These are phyloP conservation scores for Articulospora tetracladia DNA, from an alignment of 495 filamentous ascomycete genomes.

Conservation along the genomic window DNA sequence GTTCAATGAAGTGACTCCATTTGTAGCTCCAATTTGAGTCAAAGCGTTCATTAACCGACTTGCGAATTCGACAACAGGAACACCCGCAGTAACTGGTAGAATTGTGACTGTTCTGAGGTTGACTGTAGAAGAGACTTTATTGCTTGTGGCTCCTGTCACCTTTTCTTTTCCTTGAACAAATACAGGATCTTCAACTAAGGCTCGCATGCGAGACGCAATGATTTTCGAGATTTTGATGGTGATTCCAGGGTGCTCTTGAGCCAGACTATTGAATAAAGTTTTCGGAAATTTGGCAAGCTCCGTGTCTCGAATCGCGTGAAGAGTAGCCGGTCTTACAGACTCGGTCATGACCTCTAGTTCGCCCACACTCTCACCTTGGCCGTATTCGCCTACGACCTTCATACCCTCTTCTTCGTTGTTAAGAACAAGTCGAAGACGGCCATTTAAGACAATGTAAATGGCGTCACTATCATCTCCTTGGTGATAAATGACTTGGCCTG, in stretches of 20 bases:
- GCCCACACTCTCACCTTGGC: slow-evolving; percentile 95
- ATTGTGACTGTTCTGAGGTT: slow-evolving; percentile 93
- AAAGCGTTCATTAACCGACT: slow-evolving; percentile 83
- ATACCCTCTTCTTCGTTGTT: slow-evolving; percentile 78
- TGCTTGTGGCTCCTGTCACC: slow-evolving; percentile 49
- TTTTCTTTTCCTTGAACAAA: slow-evolving; percentile 54
- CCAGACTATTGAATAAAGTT: slow-evolving; percentile 94
- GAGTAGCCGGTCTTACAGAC: slow-evolving; percentile 77
- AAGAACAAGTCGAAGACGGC: slow-evolving; percentile 74
- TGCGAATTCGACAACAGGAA: slow-evolving; percentile 94
- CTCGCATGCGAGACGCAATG: slow-evolving; percentile 91
- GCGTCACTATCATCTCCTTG: slow-evolving; percentile 96
- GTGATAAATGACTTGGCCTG: slow-evolving; percentile 90
- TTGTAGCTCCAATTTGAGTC: slow-evolving; percentile 79
- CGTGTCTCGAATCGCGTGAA: slow-evolving; percentile 95
- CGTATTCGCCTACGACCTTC: slow-evolving; percentile 87
- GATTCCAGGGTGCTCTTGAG: slow-evolving; percentile 94
- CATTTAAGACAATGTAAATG: slow-evolving; percentile 96
- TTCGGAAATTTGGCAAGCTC: slow-evolving; percentile 95
- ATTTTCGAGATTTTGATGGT: slow-evolving; percentile 99
- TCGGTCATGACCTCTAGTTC: slow-evolving; percentile 98
- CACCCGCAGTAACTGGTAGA: slow-evolving; percentile 82
- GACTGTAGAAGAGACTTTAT: slow-evolving; percentile 76
- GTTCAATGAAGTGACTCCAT: slow-evolving; percentile 89
- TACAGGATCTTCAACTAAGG: slow-evolving; percentile 77